These are phyloP conservation scores for Komagataella pastoris DNA, from an alignment of 805 yeast genomes.

Conservation along the genomic window DNA sequence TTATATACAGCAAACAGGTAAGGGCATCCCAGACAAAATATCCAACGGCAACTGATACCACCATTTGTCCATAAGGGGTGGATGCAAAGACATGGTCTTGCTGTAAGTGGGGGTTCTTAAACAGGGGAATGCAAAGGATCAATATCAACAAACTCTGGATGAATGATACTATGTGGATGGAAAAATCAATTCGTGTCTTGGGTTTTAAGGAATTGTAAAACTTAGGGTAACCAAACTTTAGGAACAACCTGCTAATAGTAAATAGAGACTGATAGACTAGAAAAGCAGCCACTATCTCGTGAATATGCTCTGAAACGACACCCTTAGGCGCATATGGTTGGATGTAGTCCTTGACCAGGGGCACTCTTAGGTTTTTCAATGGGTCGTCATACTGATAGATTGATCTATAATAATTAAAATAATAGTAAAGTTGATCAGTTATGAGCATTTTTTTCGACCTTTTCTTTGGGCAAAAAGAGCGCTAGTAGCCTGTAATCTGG, in stretches of 20 bases:
- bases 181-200: slow-evolving; percentile 14
- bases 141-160: slow-evolving; percentile 19
- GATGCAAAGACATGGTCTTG: slow-evolving; percentile 18
- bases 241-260: slow-evolving; percentile 7
- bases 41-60: slow-evolving; percentile 16
- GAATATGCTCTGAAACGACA: slow-evolving; percentile 14
- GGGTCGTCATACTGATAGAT: slow-evolving; percentile 13
- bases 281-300: slow-evolving; percentile 15
- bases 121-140: slow-evolving; percentile 15
- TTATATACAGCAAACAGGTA: slow-evolving; percentile 13
- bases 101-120: slow-evolving; percentile 13
- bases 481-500: not conserved
- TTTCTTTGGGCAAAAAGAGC: not conserved
- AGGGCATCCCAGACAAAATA: slow-evolving; percentile 23
- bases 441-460: not conserved
- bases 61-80: slow-evolving; percentile 19
- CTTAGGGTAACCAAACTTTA: slow-evolving; percentile 11
- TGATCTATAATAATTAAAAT: not conserved
- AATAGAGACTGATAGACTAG: slow-evolving; percentile 16
- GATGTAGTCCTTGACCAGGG: slow-evolving; percentile 6
- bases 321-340: not conserved
- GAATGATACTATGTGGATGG: slow-evolving; percentile 19
- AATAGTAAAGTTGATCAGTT: not conserved
- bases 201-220: slow-evolving; percentile 11
- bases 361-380: slow-evolving; percentile 7